Evolutionary conservation across 176 grass and related monocot species (phyloP).

Genomic region (Triticum urartu): DNA sequence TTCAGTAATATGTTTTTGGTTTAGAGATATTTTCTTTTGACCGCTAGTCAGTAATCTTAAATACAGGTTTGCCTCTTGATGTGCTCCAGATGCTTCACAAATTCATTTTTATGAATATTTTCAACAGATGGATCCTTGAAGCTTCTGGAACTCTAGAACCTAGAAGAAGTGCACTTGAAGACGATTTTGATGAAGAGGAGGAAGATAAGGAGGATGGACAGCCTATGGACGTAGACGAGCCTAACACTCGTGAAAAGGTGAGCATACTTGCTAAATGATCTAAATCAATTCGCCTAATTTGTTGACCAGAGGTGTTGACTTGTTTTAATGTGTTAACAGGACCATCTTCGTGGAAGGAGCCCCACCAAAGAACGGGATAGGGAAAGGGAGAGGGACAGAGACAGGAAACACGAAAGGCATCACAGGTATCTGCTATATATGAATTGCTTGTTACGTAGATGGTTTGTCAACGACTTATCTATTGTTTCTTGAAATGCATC

Average conservation of each 20-base stretch:
- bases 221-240: slow-evolving; percentile 62
- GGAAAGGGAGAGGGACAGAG: slow-evolving; percentile 58
- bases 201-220: slow-evolving; percentile 75
- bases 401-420: slow-evolving; percentile 60
- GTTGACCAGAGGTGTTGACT: not conserved
- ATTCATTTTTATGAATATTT: not conserved
- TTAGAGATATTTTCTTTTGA: not conserved
- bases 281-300: not conserved
- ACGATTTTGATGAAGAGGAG: slow-evolving; percentile 99
- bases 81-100: not conserved
- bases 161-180: slow-evolving; percentile 94
- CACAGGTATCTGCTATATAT: slow-evolving; percentile 48
- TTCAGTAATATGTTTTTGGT: not conserved
- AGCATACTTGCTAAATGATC: not conserved
- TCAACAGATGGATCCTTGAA: slow-evolving; percentile 80
- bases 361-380: slow-evolving; percentile 62
- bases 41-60: not conserved
- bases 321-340: slow-evolving; percentile 36
- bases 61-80: not conserved
- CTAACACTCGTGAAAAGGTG: slow-evolving; percentile 63
- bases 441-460: not conserved
- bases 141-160: slow-evolving; percentile 75
- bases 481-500: slow-evolving; percentile 14
- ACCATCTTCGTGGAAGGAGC: slow-evolving; percentile 69
- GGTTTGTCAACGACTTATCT: not conserved